Evolutionary conservation across 768 basidiomycete species (phyloP).

Genomic region (Suillus decipiens): DNA sequence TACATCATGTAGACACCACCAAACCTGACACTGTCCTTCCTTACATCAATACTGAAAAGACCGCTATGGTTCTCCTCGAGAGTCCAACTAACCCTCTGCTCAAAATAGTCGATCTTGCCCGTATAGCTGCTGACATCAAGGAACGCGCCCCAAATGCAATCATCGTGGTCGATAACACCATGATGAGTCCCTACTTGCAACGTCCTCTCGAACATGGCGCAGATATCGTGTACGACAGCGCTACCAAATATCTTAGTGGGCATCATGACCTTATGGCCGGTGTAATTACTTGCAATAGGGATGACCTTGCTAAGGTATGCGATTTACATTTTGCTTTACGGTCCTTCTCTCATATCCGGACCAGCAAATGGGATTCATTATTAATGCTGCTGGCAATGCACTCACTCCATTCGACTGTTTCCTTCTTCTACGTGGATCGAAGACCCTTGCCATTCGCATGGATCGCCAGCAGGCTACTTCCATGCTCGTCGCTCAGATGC

Average conservation of each 20-base stretch:
- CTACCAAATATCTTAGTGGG: constrained; percentile 95
- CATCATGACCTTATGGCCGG: constrained; percentile 99
- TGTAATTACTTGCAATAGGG: constrained; percentile 87
- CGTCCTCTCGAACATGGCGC: constrained; percentile 94
- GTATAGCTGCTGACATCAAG: constrained; percentile 83
- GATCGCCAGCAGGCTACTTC: constrained; percentile 89
- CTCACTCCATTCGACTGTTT: constrained; percentile 96
- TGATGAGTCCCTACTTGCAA: constrained; percentile 99
- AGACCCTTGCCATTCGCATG: constrained; percentile 96
- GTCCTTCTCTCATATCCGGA: not conserved
- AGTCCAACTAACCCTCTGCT: constrained; percentile 97
- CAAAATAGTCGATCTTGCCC: constrained; percentile 89
- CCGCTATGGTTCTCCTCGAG: constrained; percentile 95
- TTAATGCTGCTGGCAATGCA: constrained; percentile 93
- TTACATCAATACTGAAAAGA: constrained; percentile 59
- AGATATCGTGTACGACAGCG: constrained; percentile 97
- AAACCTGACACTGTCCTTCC: constrained; percentile 61
- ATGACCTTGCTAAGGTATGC: constrained; percentile 82
- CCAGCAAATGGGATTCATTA: constrained; percentile 85
- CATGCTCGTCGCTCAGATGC: constrained; percentile 82
- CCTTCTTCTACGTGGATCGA: constrained; percentile 91
- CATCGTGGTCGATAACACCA: constrained; percentile 95
- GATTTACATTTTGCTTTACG: not conserved
- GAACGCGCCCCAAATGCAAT: constrained; percentile 77
- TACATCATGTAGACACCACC: constrained; percentile 95